Percentiles rank a stretch among this genome's conserved stretches.
phyloP scores from a whole-genome alignment of 257 asterid species.

The Solanum lycopersicoides region DNA sequence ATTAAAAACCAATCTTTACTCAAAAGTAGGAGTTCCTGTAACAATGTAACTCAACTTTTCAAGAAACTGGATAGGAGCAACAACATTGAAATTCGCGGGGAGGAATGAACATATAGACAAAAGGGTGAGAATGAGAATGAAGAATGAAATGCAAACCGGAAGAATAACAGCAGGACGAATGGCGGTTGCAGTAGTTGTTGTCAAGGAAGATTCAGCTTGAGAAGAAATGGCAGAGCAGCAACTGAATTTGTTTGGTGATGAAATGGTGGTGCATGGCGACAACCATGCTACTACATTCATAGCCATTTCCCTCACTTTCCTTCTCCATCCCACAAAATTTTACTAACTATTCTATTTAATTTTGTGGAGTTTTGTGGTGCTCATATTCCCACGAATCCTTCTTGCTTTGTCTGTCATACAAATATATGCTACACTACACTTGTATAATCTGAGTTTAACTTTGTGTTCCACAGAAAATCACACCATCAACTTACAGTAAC shows the following conservation, averaged over 20 bases:
- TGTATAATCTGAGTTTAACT: neutral
- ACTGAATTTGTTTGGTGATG: conserved; percentile 16
- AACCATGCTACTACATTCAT: conserved; percentile 33
- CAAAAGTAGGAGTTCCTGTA: neutral
- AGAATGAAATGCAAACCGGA: conserved; percentile 34
- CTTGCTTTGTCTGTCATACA: neutral
- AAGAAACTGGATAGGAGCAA: neutral
- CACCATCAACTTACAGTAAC: neutral
- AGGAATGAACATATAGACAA: neutral
- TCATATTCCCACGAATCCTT: neutral
- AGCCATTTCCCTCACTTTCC: conserved; percentile 27
- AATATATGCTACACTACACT: neutral
- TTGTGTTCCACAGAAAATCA: neutral
- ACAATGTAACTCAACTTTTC: neutral
- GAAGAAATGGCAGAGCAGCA: conserved; percentile 38
- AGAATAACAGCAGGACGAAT: conserved; percentile 89
- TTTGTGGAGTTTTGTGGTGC: neutral
- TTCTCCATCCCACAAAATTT: neutral
- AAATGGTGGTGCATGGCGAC: conserved; percentile 7
- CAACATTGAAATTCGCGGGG: neutral
- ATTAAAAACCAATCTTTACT: neutral
- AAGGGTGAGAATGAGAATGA: neutral
- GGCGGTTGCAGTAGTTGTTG: conserved; percentile 13
- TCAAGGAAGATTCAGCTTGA: conserved; percentile 7
- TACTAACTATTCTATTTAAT: neutral